Evolutionary conservation across 2,329 filamentous ascomycete species (phyloP), one percentile per base, ranked within the genome.

Genomic region (Fusarium nodosum): DNA sequence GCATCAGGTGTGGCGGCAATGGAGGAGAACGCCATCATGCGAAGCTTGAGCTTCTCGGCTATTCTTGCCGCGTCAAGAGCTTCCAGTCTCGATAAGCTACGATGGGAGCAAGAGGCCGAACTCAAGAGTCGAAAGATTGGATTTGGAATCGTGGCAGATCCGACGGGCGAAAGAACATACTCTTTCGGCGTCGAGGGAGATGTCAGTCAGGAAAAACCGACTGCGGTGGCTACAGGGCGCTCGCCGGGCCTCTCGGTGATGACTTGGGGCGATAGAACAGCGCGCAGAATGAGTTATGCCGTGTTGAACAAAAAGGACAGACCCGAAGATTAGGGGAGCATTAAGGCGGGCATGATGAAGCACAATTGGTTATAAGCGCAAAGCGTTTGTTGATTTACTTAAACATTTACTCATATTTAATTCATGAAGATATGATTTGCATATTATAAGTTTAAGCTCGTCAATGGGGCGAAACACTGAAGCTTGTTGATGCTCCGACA

Each of bases 181-280:
- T 71, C 69, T 22, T 74, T 74, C 15, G 72, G 72, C 2, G 62
- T 74, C 20, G 72, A 74, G 28, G 72, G 72, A 7, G 72, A 74
- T n/a, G 72, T 74, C 26, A 64, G 64, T 10, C 72, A 74, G 58
- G 72, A 74, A 33, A 72, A 72, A 46, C 12, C 10, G n/a, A 50
- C 62, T 18, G 13, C 48, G 28, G 54, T 46, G 60, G 51, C 68
- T 11, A 68, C 71, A 6, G 50, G 57, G 4, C 63, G 72, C 8
- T 74, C 72, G 9, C 72, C 70, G 13, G 72, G 65, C 5, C 47
- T 73, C 20, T 67, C 63, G 15, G 63, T 74, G 46, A 74, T 66
- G 61, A 63, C 66, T 26, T 73, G 68, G 70, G 66, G 62, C 16
- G 70, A 72, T 18, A 68, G 61, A 24, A 52, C 69, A 26, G 60